Conservation (phyloP, 1,139 yeast genomes). For the Suhomyces terraborum region DNA sequence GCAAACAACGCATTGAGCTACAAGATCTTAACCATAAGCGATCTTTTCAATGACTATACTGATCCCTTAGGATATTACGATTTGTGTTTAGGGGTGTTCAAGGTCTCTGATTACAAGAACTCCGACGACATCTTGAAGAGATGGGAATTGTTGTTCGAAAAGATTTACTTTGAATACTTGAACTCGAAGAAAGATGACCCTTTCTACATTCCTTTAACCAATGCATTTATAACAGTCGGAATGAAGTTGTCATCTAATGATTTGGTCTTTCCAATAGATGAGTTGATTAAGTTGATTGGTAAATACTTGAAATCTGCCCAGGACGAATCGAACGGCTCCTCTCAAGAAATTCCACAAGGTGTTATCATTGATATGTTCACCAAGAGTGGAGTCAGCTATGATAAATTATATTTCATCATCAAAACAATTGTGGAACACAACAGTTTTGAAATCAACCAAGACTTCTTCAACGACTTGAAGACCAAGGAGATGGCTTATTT, state of each 20-base stretch:
- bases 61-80: conserved; percentile 89
- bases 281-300: conserved; percentile 60
- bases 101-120: conserved; percentile 78
- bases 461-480: conserved; percentile 45
- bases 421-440: conserved; percentile 69
- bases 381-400: conserved; percentile 73
- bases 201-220: conserved; percentile 36
- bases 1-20: conserved; percentile 61
- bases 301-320: conserved; percentile 43
- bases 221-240: conserved; percentile 47
- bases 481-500: conserved; percentile 59
- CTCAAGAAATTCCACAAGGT: conserved; percentile 47
- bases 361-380: conserved; percentile 64
- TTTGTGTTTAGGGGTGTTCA: conserved; percentile 74
- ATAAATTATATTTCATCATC: conserved; percentile 66
- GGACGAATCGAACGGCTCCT: conserved; percentile 32
- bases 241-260: conserved; percentile 54
- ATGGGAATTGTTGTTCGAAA: conserved; percentile 67
- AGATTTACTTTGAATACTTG: conserved; percentile 38
- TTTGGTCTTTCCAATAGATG: conserved; percentile 78
- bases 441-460: conserved; percentile 48
- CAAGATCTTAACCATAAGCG: conserved; percentile 69
- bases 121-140: conserved; percentile 69
- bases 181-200: conserved; percentile 38
- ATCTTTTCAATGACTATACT: conserved; percentile 80